phyloP scores from a whole-genome alignment of 2,329 filamentous ascomycete genomes.

The Verticillium tricorpus region DNA sequence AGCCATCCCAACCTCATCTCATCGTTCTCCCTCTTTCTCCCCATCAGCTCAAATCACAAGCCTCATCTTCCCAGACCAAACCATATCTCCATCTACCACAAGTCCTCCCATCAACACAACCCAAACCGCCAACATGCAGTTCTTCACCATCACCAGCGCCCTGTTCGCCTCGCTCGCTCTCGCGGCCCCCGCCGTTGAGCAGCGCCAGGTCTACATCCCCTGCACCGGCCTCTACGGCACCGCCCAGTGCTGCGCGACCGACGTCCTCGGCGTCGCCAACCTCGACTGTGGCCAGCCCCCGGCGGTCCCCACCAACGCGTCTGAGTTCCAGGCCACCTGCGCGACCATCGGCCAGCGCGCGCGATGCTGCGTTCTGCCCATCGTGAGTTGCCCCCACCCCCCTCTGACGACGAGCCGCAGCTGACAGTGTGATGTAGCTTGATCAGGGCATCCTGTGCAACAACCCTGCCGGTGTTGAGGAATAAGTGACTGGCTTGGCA shows the following conservation, averaged over 20 bases:
- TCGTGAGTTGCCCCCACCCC: conserved; percentile 18
- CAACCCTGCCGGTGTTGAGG: conserved; percentile 24
- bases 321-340: conserved; percentile 42
- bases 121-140: conserved; percentile 8
- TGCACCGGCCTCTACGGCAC: conserved; percentile 38
- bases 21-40: not conserved
- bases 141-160: conserved; percentile 9
- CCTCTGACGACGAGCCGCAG: not conserved
- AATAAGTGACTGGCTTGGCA: not conserved
- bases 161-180: conserved; percentile 19
- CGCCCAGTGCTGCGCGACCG: conserved; percentile 57
- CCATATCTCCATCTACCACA: not conserved
- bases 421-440: conserved; percentile 12
- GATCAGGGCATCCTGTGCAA: conserved; percentile 30
- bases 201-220: conserved; percentile 31
- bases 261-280: conserved; percentile 53
- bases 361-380: conserved; percentile 52
- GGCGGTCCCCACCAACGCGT: conserved; percentile 28
- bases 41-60: conserved; percentile 1
- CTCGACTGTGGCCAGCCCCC: conserved; percentile 49
- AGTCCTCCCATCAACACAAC: not conserved
- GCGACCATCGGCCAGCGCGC: conserved; percentile 46
- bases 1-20: not conserved
- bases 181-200: conserved; percentile 25
- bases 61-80: not conserved